Percentiles rank a stretch among this genome's conserved stretches.
Evolutionary conservation across 2,329 filamentous ascomycete species (phyloP).

Genomic region (Biscogniauxia mediterranea): DNA sequence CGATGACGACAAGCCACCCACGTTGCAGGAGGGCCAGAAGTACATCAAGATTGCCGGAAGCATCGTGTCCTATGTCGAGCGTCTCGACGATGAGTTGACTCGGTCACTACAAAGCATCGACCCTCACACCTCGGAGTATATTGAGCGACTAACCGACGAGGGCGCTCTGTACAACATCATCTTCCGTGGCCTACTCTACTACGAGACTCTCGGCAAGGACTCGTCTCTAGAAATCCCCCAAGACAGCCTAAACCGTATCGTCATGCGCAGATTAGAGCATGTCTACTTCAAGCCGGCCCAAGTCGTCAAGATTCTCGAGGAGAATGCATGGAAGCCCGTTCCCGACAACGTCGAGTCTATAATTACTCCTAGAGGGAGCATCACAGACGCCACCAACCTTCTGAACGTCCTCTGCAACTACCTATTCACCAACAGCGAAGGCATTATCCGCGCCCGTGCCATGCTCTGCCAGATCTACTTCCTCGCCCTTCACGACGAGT

Average conservation of each 20-base stretch:
- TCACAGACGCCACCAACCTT: conserved; percentile 69
- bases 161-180: conserved; percentile 88
- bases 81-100: conserved; percentile 94
- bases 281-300: conserved; percentile 98
- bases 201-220: conserved; percentile 75
- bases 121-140: conserved; percentile 97
- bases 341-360: conserved; percentile 68
- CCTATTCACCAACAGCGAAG: conserved; percentile 90
- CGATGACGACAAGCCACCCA: conserved; percentile 91
- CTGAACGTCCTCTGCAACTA: conserved; percentile 91
- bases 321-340: conserved; percentile 86
- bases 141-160: conserved; percentile 91
- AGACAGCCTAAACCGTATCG: conserved; percentile 85
- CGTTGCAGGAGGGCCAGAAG: conserved; percentile 68
- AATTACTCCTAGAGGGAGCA: conserved; percentile 72
- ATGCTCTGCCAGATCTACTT: conserved; percentile 99
- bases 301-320: conserved; percentile 90
- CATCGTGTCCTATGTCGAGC: conserved; percentile 89
- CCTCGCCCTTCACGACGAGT: conserved; percentile 93
- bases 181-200: conserved; percentile 83
- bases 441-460: conserved; percentile 90
- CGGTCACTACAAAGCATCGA: conserved; percentile 97
- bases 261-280: conserved; percentile 94
- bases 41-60: conserved; percentile 91
- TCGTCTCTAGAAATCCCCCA: conserved; percentile 71